phyloP scores from a whole-genome alignment of 78 protist species.

The Paratrimastix pyriformis region DNA sequence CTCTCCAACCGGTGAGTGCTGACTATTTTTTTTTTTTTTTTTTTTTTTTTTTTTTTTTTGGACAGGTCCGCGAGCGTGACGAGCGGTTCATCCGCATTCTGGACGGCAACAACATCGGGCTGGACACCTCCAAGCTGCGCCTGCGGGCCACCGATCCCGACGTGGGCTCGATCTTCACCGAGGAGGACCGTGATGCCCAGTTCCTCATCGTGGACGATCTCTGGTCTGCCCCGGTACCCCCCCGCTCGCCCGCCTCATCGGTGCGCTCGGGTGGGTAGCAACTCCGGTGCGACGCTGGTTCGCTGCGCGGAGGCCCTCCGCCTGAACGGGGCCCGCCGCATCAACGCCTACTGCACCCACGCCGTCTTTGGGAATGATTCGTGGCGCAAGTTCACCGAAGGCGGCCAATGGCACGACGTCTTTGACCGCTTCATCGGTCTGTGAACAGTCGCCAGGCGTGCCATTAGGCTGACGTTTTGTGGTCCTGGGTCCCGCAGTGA shows the following conservation, averaged over 20 bases:
- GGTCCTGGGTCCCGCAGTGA: too few species aligned
- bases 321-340: constrained; percentile 1
- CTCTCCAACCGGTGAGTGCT: background rate
- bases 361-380: constrained; percentile 35
- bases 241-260: background rate
- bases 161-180: background rate
- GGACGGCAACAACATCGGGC: constrained; percentile 14
- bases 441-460: too few species aligned
- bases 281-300: constrained; percentile 44
- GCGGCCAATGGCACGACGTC: too few species aligned
- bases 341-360: constrained; percentile 33
- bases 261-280: background rate
- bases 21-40: background rate
- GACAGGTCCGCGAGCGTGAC: constrained; percentile 18
- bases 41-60: background rate
- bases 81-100: constrained; percentile 12
- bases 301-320: constrained; percentile 16
- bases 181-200: background rate
- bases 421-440: too few species aligned
- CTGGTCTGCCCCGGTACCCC: background rate
- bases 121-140: background rate
- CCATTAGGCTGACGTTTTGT: too few species aligned
- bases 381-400: too few species aligned
- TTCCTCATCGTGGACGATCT: constrained; percentile 43
- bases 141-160: background rate